These are phyloP conservation scores for Verticillium isaacii DNA, from an alignment of 2,329 filamentous ascomycete genomes.

Conservation along the genomic window DNA sequence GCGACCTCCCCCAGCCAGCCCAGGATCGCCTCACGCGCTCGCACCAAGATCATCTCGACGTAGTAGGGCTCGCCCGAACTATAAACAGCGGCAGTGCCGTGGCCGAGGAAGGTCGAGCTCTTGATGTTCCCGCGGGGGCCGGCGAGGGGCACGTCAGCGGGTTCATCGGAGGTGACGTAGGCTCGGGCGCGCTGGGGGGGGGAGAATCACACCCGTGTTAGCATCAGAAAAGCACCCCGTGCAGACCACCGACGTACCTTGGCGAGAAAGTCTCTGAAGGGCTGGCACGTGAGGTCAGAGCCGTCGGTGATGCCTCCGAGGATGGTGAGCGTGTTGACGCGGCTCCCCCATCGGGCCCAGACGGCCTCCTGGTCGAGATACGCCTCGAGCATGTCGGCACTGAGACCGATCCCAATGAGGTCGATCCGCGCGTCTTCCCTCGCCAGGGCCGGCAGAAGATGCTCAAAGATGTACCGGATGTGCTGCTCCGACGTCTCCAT, in stretches of 20 bases:
- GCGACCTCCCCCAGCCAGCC: slow-evolving; percentile 58
- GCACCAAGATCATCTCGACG: slow-evolving; percentile 58
- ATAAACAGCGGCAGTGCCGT: slow-evolving; percentile 60
- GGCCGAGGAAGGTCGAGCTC: slow-evolving; percentile 27
- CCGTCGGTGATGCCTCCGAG: slow-evolving; percentile 41
- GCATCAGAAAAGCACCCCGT: too few relatives aligned
- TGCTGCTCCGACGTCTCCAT: slow-evolving; percentile 58
- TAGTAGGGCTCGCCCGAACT: slow-evolving; percentile 58
- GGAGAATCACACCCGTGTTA: too few relatives aligned
- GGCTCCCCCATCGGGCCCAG: slow-evolving; percentile 39
- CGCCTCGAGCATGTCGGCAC: slow-evolving; percentile 50
- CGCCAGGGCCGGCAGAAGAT: slow-evolving; percentile 50
- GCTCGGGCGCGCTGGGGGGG: slow-evolving; percentile 53
- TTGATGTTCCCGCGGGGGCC: slow-evolving; percentile 36
- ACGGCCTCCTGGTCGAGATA: slow-evolving; percentile 54
- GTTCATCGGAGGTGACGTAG: slow-evolving; percentile 51
- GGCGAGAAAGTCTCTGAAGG: slow-evolving; percentile 44
- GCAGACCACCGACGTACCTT: slow-evolving; percentile 33
- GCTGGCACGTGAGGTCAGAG: slow-evolving; percentile 33
- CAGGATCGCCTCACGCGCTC: slow-evolving; percentile 48
- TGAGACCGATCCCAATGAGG: slow-evolving; percentile 66
- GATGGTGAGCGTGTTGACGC: slow-evolving; percentile 43
- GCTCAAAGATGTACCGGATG: slow-evolving; percentile 60
- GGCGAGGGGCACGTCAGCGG: slow-evolving; percentile 47
- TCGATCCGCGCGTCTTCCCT: slow-evolving; percentile 53